Evolutionary conservation across 805 yeast species (phyloP), one percentile per base, ranked within the genome.

Genomic region (Ogataea angusta): DNA sequence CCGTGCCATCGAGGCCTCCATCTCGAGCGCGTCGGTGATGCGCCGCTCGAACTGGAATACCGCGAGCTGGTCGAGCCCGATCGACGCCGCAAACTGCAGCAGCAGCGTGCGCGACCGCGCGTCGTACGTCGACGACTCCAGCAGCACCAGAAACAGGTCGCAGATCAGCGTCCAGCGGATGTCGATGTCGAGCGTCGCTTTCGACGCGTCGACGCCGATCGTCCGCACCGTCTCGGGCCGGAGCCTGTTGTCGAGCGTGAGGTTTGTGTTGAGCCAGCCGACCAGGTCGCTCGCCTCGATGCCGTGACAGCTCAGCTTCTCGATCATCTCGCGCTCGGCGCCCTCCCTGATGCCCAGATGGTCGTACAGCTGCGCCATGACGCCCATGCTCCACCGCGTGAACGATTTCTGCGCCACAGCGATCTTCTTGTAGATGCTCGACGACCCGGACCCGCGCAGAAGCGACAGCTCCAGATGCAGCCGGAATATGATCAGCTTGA

Each of bases 131-230:
- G 95, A 88, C 45, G 89, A 95, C 36, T 89, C 80, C 13, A 93
- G 65, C 2, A 91, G 67, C 8, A 86, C 72, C 30, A 93, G 68
- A 56, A 91, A 91, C 34, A 93, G 65, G 59, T 93, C 99, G 64
- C 99, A 95, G 5, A 93, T 68, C 10, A 91, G 75, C 0, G 96
- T 90, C 99, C 99, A 95, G 22, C 90, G 78, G 16, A 93, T 75
- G 54, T 90, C 96, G 40, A 85, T 73, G 19, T 81, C 77, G 6
- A 82, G 48, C 2, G 53, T 61, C 10, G 61, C 53, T n/a, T 59
- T 48, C 13, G 62, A 60, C 1, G 67, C 51, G 14, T 63, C 63
- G 13, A 49, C 42, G 7, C 29, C 52, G 16, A 53, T 52, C 5
- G 50, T 39, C 17, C 52, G 50, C 9, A 46, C 43, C 6, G 45